A percentile compares a stretch with the other conserved stretches of the same genome.
These are phyloP conservation scores for Coniella lustricola DNA, from an alignment of 2,329 filamentous ascomycete species.

Conservation along the genomic window DNA sequence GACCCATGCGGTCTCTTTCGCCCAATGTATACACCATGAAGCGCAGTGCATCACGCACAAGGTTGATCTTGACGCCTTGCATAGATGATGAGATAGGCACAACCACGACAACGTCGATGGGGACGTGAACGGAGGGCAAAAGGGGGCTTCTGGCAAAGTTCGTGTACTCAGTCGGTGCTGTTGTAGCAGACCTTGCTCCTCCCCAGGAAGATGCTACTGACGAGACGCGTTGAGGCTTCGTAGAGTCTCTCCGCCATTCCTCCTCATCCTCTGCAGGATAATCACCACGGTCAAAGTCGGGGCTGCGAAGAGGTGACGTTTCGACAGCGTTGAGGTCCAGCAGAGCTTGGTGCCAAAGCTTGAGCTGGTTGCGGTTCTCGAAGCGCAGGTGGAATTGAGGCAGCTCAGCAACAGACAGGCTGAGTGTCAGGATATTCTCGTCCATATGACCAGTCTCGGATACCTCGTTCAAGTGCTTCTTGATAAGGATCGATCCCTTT, in stretches of 20 bases:
- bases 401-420: slow-evolving; percentile 82
- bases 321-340: slow-evolving; percentile 74
- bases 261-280: slow-evolving; percentile 83
- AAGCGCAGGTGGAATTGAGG: slow-evolving; percentile 93
- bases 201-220: slow-evolving; percentile 80
- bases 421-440: slow-evolving; percentile 80
- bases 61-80: slow-evolving; percentile 97
- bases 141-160: slow-evolving; percentile 51
- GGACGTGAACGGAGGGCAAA: slow-evolving; percentile 66
- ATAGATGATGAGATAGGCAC: slow-evolving; percentile 97
- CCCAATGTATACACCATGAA: slow-evolving; percentile 89
- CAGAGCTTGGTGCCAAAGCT: slow-evolving; percentile 83
- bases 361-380: slow-evolving; percentile 73
- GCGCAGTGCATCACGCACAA: slow-evolving; percentile 82
- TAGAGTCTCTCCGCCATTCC: slow-evolving; percentile 61
- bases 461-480: slow-evolving; percentile 92
- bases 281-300: slow-evolving; percentile 72
- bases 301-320: slow-evolving; percentile 53
- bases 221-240: slow-evolving; percentile 61
- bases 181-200: slow-evolving; percentile 73
- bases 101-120: slow-evolving; percentile 91
- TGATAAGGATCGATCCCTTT: slow-evolving; percentile 96
- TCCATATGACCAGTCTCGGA: slow-evolving; percentile 63
- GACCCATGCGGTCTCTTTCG: slow-evolving; percentile 89
- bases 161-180: slow-evolving; percentile 88